phyloP scores from a whole-genome alignment of 2,329 filamentous ascomycete species.

The Fusarium sp. region DNA sequence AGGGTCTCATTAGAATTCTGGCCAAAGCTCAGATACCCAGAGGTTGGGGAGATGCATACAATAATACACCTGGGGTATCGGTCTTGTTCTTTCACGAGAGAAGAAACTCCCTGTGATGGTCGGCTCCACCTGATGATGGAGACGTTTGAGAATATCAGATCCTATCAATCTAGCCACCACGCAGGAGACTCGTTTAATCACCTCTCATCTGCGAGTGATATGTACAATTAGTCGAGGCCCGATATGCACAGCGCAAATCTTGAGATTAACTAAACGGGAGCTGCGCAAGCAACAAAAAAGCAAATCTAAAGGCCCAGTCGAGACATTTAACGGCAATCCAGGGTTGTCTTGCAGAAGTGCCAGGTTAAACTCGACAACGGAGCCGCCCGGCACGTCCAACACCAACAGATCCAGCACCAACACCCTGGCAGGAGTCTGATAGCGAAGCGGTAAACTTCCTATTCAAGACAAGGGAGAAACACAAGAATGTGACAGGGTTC shows the following conservation, averaged over 20 bases:
- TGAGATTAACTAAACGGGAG: conserved; percentile 21
- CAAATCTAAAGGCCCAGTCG: neutral
- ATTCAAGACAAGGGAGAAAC: conserved; percentile 4
- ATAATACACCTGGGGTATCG: conserved; percentile 6
- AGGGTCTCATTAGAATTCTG: neutral
- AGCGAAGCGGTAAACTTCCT: conserved; percentile 12
- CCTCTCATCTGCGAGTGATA: conserved; percentile 28
- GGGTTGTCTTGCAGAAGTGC: neutral
- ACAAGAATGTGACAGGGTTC: conserved; percentile 17
- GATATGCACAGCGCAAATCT: conserved; percentile 1
- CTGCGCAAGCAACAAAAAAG: conserved; percentile 16
- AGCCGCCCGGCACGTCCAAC: conserved; percentile 20
- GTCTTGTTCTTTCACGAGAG: conserved; percentile 37
- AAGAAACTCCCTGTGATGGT: conserved; percentile 18
- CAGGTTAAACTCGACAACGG: conserved; percentile 1
- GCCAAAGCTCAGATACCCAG: neutral
- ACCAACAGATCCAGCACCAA: neutral
- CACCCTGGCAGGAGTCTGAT: neutral
- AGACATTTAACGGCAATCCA: conserved; percentile 2
- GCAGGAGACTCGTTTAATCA: conserved; percentile 20
- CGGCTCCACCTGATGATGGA: conserved; percentile 12
- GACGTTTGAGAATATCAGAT: conserved; percentile 7
- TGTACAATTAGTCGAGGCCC: conserved; percentile 6
- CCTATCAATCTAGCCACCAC: conserved; percentile 12
- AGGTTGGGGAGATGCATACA: conserved; percentile 3